Conservation (phyloP, 768 basidiomycete species). For the Xanthoconium purpureum region DNA sequence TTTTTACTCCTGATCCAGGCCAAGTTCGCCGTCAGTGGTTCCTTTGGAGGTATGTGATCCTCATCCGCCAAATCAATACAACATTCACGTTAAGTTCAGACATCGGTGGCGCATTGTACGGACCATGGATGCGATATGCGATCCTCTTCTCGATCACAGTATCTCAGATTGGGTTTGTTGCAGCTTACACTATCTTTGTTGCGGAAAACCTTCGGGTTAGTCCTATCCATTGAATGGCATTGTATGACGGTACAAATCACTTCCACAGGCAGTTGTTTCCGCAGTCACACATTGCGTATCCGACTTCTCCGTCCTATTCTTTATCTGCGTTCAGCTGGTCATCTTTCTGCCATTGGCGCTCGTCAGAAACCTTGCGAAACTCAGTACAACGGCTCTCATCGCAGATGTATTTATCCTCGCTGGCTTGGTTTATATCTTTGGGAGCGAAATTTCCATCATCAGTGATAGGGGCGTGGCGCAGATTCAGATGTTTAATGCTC, state of each 20-base stretch:
- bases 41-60: constrained; percentile 76
- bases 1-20: constrained; percentile 89
- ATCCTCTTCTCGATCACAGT: constrained; percentile 86
- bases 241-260: not conserved
- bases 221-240: not conserved
- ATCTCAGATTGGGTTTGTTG: constrained; percentile 86
- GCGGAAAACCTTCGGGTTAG: constrained; percentile 76
- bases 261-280: constrained; percentile 71
- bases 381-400: constrained; percentile 86
- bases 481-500: constrained; percentile 82
- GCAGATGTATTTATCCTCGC: constrained; percentile 95
- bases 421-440: constrained; percentile 82
- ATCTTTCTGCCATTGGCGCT: constrained; percentile 89
- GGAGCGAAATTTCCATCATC: constrained; percentile 77
- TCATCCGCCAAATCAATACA: not conserved
- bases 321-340: constrained; percentile 79
- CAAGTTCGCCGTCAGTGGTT: constrained; percentile 85
- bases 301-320: constrained; percentile 66
- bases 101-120: constrained; percentile 90
- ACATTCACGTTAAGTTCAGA: constrained; percentile 44
- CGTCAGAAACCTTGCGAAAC: constrained; percentile 90
- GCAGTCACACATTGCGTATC: constrained; percentile 75
- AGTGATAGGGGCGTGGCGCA: constrained; percentile 68
- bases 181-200: constrained; percentile 95
- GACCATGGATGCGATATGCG: constrained; percentile 86